Evolutionary conservation across 2,329 filamentous ascomycete species (phyloP), one percentile per base, ranked within the genome.

Genomic region (Fusarium longipes): DNA sequence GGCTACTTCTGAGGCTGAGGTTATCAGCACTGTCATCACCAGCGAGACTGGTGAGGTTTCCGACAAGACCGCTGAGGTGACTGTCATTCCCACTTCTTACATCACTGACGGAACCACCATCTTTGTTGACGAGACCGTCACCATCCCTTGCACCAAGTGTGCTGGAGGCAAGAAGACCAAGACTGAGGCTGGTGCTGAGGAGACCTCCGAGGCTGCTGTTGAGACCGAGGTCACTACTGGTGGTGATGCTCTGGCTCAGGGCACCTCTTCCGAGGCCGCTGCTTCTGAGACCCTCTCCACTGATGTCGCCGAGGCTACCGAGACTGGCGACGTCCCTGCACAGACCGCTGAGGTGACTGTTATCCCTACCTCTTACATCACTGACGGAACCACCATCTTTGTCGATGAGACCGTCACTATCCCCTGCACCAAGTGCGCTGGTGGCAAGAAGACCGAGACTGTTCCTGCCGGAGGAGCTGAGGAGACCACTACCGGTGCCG

Each of bases 71-170:
- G 68, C 52, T 20, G 61, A 63, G 30, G 59, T 62, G 29, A 62
- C 58, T 17, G 63, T 67, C 4, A 38, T 65, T 3, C 67, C 67
- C 50, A 68, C 67, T 9, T 68, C 68, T 18, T 68, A 60, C 40
- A 30, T 70, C 38, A 61, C 54, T 3, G 65, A 69, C 5, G 68
- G 68, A 15, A 67, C 65, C 12, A 70, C 69, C n/a, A 57, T 70
- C 45, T 69, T 44, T 8, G 65, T 70, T n/a, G 57, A 67, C 11
- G 61, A 63, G 44, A 68, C 69, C 25, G 47, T 67, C 24, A 65
- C 63, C 9, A 65, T 70, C 7, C 70, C 68, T n/a, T 70, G 68
- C 60, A 65, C 67, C 24, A 57, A 52, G 50, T 66, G 67, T 32
- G 36, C 44, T 29, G 67, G 54, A 18, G 43, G 43, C 11, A 38